Conservation (phyloP, 345 rosid species). For the Gossypium raimondii region DNA sequence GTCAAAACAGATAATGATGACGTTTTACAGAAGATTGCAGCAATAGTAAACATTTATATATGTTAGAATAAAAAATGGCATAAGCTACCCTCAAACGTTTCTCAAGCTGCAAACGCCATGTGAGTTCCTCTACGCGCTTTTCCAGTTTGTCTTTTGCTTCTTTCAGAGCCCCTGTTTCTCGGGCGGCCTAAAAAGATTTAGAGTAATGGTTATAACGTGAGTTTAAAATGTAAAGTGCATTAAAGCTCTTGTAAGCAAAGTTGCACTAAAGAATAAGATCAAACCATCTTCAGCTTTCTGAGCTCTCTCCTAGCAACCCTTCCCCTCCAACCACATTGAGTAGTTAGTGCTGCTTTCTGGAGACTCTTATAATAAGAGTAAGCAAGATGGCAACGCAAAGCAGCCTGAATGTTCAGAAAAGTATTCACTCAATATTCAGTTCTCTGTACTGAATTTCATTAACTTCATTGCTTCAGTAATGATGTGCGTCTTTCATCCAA, state of each 20-base stretch:
- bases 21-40: constrained; percentile 4
- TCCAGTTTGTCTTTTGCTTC: constrained; percentile 99
- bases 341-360: constrained; percentile 64
- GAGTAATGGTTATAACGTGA: constrained; percentile 24
- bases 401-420: constrained; percentile 55
- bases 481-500: background rate
- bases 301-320: constrained; percentile 93
- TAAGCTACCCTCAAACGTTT: constrained; percentile 83
- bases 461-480: background rate
- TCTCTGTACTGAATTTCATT: background rate
- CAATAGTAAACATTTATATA: background rate
- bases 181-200: constrained; percentile 64
- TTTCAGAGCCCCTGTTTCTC: constrained; percentile 97
- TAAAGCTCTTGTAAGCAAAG: constrained; percentile 12
- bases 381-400: constrained; percentile 57
- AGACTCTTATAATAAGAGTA: constrained; percentile 81
- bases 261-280: constrained; percentile 17
- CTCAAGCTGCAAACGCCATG: constrained; percentile 96
- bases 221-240: background rate
- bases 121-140: constrained; percentile 95
- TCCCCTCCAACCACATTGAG: constrained; percentile 98
- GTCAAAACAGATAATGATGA: background rate
- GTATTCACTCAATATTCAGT: constrained; percentile 17
- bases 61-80: constrained; percentile 14
- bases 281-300: constrained; percentile 86